Evolutionary conservation across 139 green algal genomes (phyloP).

Genomic region (Trebouxia sp.): DNA sequence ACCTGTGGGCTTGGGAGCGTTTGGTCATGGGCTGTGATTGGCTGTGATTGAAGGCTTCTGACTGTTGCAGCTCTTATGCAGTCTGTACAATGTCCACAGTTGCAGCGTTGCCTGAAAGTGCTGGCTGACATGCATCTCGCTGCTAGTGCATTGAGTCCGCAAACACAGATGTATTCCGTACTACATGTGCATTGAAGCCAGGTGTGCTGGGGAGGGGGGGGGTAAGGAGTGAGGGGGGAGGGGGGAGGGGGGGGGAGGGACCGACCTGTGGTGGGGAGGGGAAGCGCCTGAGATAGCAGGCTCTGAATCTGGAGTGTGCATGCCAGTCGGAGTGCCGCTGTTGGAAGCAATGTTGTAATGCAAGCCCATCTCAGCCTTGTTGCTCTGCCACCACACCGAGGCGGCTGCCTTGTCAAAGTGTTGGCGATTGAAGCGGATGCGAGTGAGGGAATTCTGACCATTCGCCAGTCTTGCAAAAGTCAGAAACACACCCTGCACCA

Average conservation of each 20-base stretch:
- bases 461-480: constrained; percentile 32
- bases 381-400: constrained; percentile 27
- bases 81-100: no score
- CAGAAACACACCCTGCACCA: constrained; percentile 42
- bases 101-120: no score
- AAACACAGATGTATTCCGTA: no score
- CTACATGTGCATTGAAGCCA: no score
- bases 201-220: background rate
- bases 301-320: constrained; percentile 13
- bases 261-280: constrained; percentile 7
- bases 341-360: constrained; percentile 24
- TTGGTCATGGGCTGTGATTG: no score
- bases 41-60: no score
- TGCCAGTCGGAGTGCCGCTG: background rate
- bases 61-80: no score
- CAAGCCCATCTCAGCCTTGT: constrained; percentile 23
- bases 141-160: no score
- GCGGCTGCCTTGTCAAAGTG: constrained; percentile 40
- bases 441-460: constrained; percentile 33
- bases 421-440: constrained; percentile 51
- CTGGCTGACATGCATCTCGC: no score
- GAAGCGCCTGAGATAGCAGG: background rate
- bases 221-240: background rate
- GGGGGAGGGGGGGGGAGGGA: background rate
- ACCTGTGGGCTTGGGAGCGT: no score